Base-by-base conservation (phyloP, 345 rosid species). In the Atalantia buxifolia region DNA sequence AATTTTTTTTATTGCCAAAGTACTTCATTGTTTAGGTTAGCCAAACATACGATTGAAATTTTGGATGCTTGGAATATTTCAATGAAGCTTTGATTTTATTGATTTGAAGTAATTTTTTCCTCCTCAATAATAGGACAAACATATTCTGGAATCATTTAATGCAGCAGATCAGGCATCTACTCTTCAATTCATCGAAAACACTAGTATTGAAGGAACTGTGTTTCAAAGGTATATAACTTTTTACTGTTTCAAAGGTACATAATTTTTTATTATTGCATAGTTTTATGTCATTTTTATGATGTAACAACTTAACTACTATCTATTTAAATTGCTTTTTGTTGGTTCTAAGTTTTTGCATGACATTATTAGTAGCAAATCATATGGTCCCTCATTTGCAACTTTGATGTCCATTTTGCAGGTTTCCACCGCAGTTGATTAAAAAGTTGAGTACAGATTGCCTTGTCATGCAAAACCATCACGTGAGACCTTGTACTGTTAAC, bases 391-490 rank as follows among this genome's bases (percentile, higher is more conserved):
- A 45, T 70, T 59, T 48, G 36, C 57, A 28, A 45, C 72, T 70
- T n/a, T 61, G 53, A 50, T 16, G 56, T 53, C 22, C 57, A 59
- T 64, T 65, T 57, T 77, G 81, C 90, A 95, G 91, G 82, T 92
- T 93, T 83, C 91, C 97, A 0, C 88, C 91, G n/a, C 85, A 82
- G 42, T 75, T 95, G 88, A 88, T 91, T 76, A 76, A 72, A 70
- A 92, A 87, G 79, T 81, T 88, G 84, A 81, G 92, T 78, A 89
- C 90, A 42, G 94, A 95, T 79, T 92, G 98, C 71, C 92, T 95
- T 82, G 94, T 95, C 76, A 90, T 89, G 97, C 99, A 95, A 74
- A 91, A 93, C 79, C 99, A 95, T 82, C 91, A 71, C 83, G 99
- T 95, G 77, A 88, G 93, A 65, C 40, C 62, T 24, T 70, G 48